Conservation (phyloP, 2,329 filamentous ascomycete species). For the Sphaerulina vaccinii region DNA sequence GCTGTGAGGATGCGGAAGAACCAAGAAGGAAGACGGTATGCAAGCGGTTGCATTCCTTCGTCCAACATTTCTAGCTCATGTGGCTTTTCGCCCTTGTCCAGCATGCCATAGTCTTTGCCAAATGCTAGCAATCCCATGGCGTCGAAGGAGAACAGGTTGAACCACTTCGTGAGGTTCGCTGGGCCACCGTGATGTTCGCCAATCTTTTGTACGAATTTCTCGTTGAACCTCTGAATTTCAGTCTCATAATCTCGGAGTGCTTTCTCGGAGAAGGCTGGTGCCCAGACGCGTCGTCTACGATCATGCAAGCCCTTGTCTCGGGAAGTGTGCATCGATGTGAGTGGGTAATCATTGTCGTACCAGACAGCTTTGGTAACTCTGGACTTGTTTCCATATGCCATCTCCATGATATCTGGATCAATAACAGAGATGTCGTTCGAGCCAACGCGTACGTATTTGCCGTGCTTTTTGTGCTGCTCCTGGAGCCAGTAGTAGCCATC, state of each 20-base stretch:
- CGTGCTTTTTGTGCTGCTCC: constrained; percentile 39
- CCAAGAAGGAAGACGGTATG: constrained; percentile 37
- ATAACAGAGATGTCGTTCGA: constrained; percentile 40
- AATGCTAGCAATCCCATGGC: constrained; percentile 50
- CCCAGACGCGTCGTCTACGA: constrained; percentile 44
- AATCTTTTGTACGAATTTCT: constrained; percentile 39
- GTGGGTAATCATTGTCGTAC: constrained; percentile 41
- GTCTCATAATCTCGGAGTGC: constrained; percentile 45
- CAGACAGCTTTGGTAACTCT: constrained; percentile 44
- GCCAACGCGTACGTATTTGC: constrained; percentile 39
- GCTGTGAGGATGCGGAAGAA: constrained; percentile 37
- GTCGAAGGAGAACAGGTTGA: constrained; percentile 47
- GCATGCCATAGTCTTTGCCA: constrained; percentile 44
- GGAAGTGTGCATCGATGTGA: constrained; percentile 42
- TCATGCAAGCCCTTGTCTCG: constrained; percentile 42
- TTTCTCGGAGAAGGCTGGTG: constrained; percentile 43
- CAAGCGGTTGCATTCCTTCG: constrained; percentile 36
- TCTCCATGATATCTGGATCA: constrained; percentile 40
- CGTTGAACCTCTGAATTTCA: constrained; percentile 39
- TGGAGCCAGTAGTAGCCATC: constrained; percentile 36
- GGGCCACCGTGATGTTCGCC: constrained; percentile 29
- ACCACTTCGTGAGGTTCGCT: constrained; percentile 43
- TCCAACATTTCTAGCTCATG: constrained; percentile 42
- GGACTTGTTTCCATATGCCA: constrained; percentile 41
- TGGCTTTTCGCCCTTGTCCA: constrained; percentile 37